Evolutionary conservation across 179 eudicot species (phyloP), one percentile per base, ranked within the genome.

Genomic region (Gypsophila paniculata): DNA sequence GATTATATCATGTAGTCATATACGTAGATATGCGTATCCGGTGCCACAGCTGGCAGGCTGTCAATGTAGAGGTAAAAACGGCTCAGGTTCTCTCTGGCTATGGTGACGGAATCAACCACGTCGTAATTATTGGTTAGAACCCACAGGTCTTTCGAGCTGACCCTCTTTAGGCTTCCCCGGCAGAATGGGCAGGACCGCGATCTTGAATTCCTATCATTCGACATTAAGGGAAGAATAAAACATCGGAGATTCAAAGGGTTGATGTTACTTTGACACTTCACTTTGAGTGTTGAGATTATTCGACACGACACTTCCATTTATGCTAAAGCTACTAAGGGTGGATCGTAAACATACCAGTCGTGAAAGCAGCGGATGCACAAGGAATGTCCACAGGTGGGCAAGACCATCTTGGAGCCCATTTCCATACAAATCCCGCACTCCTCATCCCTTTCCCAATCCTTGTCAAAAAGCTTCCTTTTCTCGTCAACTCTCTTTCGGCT

Each of bases 341-440:
- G 61, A 11, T 70, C 9, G 13, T 4, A 69, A 21, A n/a, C 74
- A 57, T 90, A 91, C 98, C 98, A 92, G 74, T 92, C 89, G 58
- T 82, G 82, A 82, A 85, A 92, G 77, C 98, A 92, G 39, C 72
- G 68, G 66, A 81, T 80, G 84, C 98, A 92, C 92, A 92, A 79
- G 17, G 91, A 85, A 79, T 92, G 98, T 52, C 91, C 89, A 67
- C 98, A 92, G 68, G 85, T 71, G 7, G 98, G 98, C 74, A 92
- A 70, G 10, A 84, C 96, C 79, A 89, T 84, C 71, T 87, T 87
- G 57, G 87, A 75, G 79, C 86, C 80, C 65, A 72, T 66, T 77
- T 92, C 98, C 95, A 90, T 81, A 69, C 98, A 92, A 72, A 92
- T 92, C 22, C 91, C 91, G 65, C 98, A 92, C 71, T 92, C 98